These are phyloP conservation scores for Acacia confusa DNA, from an alignment of 306 rosid genomes.

Conservation along the genomic window DNA sequence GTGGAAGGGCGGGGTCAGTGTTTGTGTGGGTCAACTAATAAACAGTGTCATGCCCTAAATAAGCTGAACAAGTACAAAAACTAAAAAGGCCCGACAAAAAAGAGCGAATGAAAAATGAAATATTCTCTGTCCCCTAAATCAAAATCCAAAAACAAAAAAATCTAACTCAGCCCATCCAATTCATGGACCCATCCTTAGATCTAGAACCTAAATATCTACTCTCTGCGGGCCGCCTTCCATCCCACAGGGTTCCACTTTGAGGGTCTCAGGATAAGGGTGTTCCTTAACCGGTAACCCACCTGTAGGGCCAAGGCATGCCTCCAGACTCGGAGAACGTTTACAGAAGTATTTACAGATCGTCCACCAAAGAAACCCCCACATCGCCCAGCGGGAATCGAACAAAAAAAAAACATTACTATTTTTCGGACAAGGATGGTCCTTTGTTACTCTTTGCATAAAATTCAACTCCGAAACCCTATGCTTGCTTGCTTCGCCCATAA, in stretches of 20 bases:
- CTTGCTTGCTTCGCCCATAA: not conserved
- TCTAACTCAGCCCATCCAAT: not conserved
- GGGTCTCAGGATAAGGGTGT: not conserved
- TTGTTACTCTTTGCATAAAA: too few relatives aligned
- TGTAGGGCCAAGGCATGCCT: too few relatives aligned
- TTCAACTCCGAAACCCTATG: not conserved
- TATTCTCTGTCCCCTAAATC: not conserved
- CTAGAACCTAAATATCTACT: not conserved
- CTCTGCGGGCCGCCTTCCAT: not conserved
- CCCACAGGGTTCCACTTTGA: not conserved
- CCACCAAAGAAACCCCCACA: too few relatives aligned
- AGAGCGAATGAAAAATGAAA: not conserved
- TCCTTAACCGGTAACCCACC: too few relatives aligned
- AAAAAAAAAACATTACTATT: too few relatives aligned
- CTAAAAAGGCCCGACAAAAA: not conserved
- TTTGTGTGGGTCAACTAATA: too few relatives aligned
- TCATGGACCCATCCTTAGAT: not conserved
- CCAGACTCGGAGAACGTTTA: too few relatives aligned
- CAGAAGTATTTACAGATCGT: too few relatives aligned
- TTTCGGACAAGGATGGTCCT: not conserved
- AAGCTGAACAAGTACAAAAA: too few relatives aligned
- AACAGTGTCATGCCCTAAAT: not conserved
- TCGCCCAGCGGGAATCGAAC: too few relatives aligned
- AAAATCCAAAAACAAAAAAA: too few relatives aligned
- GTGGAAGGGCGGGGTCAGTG: too few relatives aligned